Evolutionary conservation across 2,329 filamentous ascomycete genomes (phyloP), one percentile per base, ranked within the genome.

Genomic region (Allantophomopsis lycopodina): DNA sequence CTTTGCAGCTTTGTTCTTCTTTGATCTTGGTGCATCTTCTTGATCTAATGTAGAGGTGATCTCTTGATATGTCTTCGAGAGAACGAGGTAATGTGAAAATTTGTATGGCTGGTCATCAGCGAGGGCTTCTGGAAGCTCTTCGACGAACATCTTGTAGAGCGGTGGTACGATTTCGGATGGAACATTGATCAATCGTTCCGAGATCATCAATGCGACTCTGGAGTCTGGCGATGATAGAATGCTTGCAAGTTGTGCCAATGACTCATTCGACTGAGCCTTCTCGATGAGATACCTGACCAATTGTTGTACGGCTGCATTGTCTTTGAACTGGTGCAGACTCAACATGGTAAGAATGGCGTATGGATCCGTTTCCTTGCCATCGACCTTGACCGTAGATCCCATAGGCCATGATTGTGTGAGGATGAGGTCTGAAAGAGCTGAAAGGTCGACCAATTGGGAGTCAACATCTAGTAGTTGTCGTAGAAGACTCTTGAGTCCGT

Each of bases 371-470:
- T 88, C 86, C 55, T 91, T 87, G 52, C 88, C 87, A 51, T 96
- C 89, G n/a, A 91, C 84, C 63, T 98, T 98, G 50, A 96, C 86
- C 0, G 89, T 95, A 10, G 87, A 94, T 40, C 91, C 91, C 35
- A 98, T 77, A 15, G 83, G 76, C 23, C 23, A 28, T 8, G 84
- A 79, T 60, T 98, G 89, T 36, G 82, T 79, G 39, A 96, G 67
- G 51, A 98, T 83, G 46, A 95, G 64, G 57, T 96, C 86, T 28
- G 87, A 72, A 37, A 98, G 72, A 6, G 75, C 82, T 5, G 87
- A 94, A 49, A 95, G 73, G 60, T 96, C 82, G 65, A 95, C 86
- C 21, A 93, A 69, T 44, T 80, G 72, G 36, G 82, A 73, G 62
- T 98, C 91, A 40, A 83, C 76, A 59, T 96, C 91, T 59, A 98